These are phyloP conservation scores for Potentilla sterilis DNA, from an alignment of 306 rosid species.

Conservation along the genomic window DNA sequence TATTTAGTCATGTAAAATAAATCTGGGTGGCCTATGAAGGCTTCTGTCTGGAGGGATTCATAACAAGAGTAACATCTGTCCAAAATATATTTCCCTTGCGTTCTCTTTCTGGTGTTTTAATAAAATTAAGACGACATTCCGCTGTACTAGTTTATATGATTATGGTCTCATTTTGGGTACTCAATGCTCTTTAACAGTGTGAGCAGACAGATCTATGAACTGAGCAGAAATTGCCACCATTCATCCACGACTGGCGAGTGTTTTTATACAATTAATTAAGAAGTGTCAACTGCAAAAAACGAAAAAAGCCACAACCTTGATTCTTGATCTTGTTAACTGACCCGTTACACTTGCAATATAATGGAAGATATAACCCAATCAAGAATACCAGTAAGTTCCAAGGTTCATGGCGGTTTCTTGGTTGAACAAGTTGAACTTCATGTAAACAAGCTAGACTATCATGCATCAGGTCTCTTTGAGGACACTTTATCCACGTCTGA, in stretches of 20 bases:
- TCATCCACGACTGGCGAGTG: constrained; percentile 5
- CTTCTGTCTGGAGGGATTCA: no score
- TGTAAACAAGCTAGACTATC: constrained; percentile 20
- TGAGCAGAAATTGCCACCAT: constrained; percentile 4
- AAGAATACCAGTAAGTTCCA: constrained; percentile 29
- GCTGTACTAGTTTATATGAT: background rate
- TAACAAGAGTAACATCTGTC: no score
- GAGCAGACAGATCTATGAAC: background rate
- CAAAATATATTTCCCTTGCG: no score
- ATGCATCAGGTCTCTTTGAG: constrained; percentile 15
- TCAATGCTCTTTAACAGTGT: background rate
- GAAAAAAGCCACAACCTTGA: constrained; percentile 10
- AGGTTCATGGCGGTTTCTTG: constrained; percentile 27
- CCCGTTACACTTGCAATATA: constrained; percentile 18
- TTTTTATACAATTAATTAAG: constrained; percentile 16
- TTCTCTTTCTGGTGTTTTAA: no score
- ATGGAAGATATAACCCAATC: background rate
- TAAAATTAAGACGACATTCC: background rate
- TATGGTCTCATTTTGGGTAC: background rate
- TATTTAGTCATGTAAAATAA: no score
- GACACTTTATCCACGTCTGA: constrained; percentile 40
- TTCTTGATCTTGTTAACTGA: constrained; percentile 15
- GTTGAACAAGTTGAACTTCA: constrained; percentile 26
- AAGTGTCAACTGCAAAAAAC: background rate
- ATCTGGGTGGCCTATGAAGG: no score